Percentiles rank a stretch among this genome's conserved stretches.
These are phyloP conservation scores for Panus rudis DNA, from an alignment of 768 basidiomycete genomes.

Conservation along the genomic window DNA sequence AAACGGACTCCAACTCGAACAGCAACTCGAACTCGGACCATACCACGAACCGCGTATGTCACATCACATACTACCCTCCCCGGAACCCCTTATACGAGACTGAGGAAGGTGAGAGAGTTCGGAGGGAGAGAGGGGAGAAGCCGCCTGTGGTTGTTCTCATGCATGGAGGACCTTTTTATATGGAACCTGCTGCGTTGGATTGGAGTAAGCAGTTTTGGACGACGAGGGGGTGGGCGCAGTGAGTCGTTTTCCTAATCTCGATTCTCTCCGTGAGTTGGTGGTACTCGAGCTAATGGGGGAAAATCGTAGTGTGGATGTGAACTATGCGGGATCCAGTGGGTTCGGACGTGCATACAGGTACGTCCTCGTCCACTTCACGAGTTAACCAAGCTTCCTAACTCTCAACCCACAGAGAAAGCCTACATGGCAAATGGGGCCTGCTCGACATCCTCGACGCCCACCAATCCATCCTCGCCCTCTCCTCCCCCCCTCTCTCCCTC, in stretches of 20 bases:
- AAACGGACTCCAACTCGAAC: too few species aligned
- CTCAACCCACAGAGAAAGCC: slow-evolving; percentile 35
- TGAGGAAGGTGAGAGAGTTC: too few species aligned
- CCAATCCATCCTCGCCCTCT: slow-evolving; percentile 42
- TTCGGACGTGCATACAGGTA: slow-evolving; percentile 64
- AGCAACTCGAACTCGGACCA: too few species aligned
- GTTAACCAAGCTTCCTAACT: background rate
- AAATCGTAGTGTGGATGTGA: slow-evolving; percentile 61
- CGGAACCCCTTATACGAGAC: slow-evolving; percentile 54
- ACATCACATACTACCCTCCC: slow-evolving; percentile 64
- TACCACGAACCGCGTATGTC: slow-evolving; percentile 12
- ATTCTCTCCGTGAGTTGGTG: background rate
- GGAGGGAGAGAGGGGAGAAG: too few species aligned
- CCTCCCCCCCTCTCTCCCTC: slow-evolving; percentile 37
- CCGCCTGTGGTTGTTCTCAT: slow-evolving; percentile 62
- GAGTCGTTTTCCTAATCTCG: slow-evolving; percentile 14
- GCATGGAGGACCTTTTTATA: slow-evolving; percentile 68
- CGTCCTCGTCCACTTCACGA: slow-evolving; percentile 3
- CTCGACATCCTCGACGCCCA: slow-evolving; percentile 66
- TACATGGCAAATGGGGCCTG: slow-evolving; percentile 65
- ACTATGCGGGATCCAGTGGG: slow-evolving; percentile 70
- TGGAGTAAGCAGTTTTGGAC: slow-evolving; percentile 63
- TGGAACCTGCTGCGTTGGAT: slow-evolving; percentile 38
- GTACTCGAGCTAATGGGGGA: too few species aligned
- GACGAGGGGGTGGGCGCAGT: slow-evolving; percentile 68